Conservation (phyloP, 1,284 basidiomycete species). For the Pterula multifida region DNA sequence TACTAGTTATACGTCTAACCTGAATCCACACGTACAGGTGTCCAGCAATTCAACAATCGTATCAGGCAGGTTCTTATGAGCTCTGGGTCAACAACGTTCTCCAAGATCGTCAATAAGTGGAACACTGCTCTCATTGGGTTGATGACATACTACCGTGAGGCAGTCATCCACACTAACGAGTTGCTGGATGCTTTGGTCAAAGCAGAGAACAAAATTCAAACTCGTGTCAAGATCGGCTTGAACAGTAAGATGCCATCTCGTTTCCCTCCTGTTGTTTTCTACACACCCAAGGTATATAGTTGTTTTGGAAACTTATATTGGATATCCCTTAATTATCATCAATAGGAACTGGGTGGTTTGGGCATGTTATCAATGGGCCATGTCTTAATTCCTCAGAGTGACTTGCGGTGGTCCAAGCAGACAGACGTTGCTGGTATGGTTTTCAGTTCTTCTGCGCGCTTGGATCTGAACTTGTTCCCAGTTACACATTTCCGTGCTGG, state of each 20-base stretch:
- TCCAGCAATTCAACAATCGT: conserved; percentile 93
- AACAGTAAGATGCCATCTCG: conserved; percentile 99
- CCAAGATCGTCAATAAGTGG: conserved; percentile 99
- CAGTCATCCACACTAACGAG: conserved; percentile 97
- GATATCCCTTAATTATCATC: conserved; percentile 5
- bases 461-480: conserved; percentile 15
- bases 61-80: conserved; percentile 98
- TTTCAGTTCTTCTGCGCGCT: conserved; percentile 1
- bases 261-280: conserved; percentile 97
- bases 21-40: conserved; percentile 34
- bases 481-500: conserved; percentile 96
- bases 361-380: conserved; percentile 99
- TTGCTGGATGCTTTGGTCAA: conserved; percentile 90
- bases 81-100: conserved; percentile 97
- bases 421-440: conserved; percentile 79
- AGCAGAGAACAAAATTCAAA: conserved; percentile 98
- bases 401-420: conserved; percentile 96
- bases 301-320: no score
- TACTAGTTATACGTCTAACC: conserved; percentile 2
- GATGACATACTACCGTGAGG: conserved; percentile 98
- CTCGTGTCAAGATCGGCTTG: conserved; percentile 96
- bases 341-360: conserved; percentile 86
- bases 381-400: conserved; percentile 94
- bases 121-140: conserved; percentile 91
- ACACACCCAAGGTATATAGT: conserved; percentile 67